These are phyloP conservation scores for Chrysanthemum seticuspe DNA, from an alignment of 129 eudicot genomes.

Conservation along the genomic window DNA sequence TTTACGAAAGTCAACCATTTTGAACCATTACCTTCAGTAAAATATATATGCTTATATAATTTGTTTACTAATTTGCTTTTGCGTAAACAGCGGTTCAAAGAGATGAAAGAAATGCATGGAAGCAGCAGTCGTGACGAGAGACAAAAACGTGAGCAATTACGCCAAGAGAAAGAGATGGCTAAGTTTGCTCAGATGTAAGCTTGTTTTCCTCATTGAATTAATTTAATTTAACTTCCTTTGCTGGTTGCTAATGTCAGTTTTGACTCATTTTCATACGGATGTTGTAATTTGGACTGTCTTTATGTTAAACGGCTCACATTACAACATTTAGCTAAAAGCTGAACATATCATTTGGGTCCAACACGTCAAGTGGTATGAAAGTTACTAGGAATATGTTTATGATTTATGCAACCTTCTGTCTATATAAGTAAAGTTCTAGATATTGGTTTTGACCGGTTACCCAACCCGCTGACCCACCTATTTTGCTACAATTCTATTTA, in stretches of 20 bases:
- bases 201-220: conserved; percentile 6
- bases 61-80: background rate
- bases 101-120: conserved; percentile 99
- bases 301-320: no score
- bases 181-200: conserved; percentile 84
- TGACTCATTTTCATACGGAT: no score
- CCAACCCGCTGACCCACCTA: no score
- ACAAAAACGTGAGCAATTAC: conserved; percentile 89
- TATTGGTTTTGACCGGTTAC: no score
- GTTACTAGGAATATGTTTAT: no score
- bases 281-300: background rate
- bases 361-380: no score
- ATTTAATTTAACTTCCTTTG: background rate
- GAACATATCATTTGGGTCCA: no score
- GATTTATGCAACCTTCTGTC: no score
- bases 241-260: background rate
- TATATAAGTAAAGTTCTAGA: no score
- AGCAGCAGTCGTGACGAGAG: conserved; percentile 88
- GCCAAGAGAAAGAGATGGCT: conserved; percentile 93
- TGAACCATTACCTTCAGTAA: background rate
- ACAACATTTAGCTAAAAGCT: no score
- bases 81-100: conserved; percentile 71
- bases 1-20: background rate
- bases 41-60: background rate
- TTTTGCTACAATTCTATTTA: background rate